Evolutionary conservation across 2,329 filamentous ascomycete species (phyloP).

Genomic region (Microthyrium microscopicum): DNA sequence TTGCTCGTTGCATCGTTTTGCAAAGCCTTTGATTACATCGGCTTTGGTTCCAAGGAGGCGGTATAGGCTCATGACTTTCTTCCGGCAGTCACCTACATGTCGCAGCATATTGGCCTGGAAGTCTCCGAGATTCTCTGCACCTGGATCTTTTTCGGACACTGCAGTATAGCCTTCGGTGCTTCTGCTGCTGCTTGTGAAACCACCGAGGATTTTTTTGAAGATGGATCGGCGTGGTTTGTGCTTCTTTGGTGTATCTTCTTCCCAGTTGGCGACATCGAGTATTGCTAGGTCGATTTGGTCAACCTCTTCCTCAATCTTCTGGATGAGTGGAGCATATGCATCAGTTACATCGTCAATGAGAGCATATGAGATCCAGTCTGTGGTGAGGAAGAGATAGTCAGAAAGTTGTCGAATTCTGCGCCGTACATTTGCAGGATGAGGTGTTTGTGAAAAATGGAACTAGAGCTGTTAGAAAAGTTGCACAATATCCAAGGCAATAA

Average conservation of each 20-base stretch:
- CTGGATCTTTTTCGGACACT: conserved; percentile 27
- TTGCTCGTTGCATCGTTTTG: conserved; percentile 93
- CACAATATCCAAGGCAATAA: conserved; percentile 1
- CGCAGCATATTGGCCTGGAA: too few relatives aligned
- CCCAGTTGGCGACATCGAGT: conserved; percentile 53
- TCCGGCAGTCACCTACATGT: conserved; percentile 81
- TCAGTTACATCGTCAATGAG: conserved; percentile 98
- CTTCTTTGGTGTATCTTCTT: conserved; percentile 14
- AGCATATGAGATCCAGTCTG: conserved; percentile 97
- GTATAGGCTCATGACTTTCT: conserved; percentile 94
- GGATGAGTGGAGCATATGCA: conserved; percentile 82
- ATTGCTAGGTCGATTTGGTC: conserved; percentile 94
- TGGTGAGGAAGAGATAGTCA: conserved; percentile 82
- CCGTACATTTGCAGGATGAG: conserved; percentile 90
- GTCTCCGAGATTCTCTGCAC: conserved; percentile 40
- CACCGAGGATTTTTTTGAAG: conserved; percentile 14
- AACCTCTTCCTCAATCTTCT: conserved; percentile 86
- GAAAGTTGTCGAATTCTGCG: conserved; percentile 82
- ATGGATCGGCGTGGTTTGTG: conserved; percentile 15
- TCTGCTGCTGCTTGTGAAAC: conserved; percentile 14
- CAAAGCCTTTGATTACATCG: conserved; percentile 97
- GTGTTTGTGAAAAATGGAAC: conserved; percentile 94
- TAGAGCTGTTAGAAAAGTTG: conserved; percentile 1
- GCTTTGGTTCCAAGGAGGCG: conserved; percentile 90
- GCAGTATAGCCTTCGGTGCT: conserved; percentile 13